Evolutionary conservation across 139 green algal genomes (phyloP).

Genomic region (Chlamydomonas schloesseri): DNA sequence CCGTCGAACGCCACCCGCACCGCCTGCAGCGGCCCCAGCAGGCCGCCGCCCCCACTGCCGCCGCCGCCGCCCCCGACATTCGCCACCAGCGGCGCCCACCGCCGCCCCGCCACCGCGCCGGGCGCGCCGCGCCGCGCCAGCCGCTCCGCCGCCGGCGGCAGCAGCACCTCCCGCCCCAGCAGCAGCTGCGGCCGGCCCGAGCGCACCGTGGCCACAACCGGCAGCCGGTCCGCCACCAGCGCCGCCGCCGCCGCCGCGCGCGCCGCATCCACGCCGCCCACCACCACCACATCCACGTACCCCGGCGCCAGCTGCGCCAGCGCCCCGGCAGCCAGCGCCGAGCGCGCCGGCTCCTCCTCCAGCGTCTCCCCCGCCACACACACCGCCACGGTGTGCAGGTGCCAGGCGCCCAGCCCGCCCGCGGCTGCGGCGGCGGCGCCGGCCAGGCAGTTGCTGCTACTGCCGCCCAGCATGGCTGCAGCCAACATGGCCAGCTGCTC

Average conservation of each 20-base stretch:
- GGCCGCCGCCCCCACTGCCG: background rate
- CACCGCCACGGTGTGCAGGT: background rate
- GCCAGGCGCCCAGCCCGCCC: background rate
- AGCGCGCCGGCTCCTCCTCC: slow-evolving; percentile 5
- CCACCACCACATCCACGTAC: slow-evolving; percentile 31
- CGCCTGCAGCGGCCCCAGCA: slow-evolving; percentile 20
- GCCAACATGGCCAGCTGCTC: slow-evolving; percentile 32
- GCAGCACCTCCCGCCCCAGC: slow-evolving; percentile 24
- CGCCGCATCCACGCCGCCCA: background rate
- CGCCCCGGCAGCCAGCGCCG: background rate
- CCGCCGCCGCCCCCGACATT: background rate
- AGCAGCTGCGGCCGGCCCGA: background rate
- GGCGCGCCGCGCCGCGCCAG: background rate
- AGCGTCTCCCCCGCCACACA: background rate
- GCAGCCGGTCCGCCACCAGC: background rate
- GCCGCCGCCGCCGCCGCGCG: background rate
- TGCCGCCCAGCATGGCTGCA: background rate
- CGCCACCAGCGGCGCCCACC: background rate
- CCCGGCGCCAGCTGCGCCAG: slow-evolving; percentile 29
- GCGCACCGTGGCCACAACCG: slow-evolving; percentile 6
- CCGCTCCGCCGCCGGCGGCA: slow-evolving; percentile 10
- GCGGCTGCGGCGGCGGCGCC: background rate
- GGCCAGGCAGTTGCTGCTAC: background rate
- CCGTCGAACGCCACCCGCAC: slow-evolving; percentile 27
- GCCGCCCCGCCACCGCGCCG: slow-evolving; percentile 6